phyloP scores from a whole-genome alignment of 495 filamentous ascomycete species.

The Bacidia gigantensis region DNA sequence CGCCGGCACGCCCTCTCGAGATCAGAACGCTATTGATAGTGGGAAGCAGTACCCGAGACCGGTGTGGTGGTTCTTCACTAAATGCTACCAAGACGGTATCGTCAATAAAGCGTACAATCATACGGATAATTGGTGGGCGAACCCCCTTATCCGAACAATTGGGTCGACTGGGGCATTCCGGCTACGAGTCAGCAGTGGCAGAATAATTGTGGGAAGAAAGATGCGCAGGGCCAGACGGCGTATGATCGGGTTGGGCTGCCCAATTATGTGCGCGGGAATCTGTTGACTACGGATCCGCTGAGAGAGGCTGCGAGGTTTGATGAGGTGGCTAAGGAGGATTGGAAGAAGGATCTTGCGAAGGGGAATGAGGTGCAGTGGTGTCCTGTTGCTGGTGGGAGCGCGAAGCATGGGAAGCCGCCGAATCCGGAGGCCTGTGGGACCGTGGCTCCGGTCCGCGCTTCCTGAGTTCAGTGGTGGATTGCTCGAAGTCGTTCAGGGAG shows the following conservation, averaged over 20 bases:
- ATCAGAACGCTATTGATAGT: not conserved
- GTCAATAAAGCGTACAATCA: slow-evolving; percentile 4
- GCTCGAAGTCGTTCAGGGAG: no score
- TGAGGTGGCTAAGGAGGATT: not conserved
- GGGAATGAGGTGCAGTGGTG: not conserved
- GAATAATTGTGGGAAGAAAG: not conserved
- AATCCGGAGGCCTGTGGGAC: not conserved
- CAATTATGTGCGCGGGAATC: not conserved
- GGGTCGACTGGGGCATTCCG: not conserved
- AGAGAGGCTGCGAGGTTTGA: slow-evolving; percentile 4
- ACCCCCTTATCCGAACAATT: slow-evolving; percentile 2
- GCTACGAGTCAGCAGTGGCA: not conserved
- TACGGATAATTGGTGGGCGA: slow-evolving; percentile 4
- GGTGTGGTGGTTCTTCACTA: slow-evolving; percentile 11
- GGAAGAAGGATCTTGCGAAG: not conserved
- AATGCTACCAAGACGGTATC: slow-evolving; percentile 9
- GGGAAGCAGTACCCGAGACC: slow-evolving; percentile 7
- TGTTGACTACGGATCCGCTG: not conserved
- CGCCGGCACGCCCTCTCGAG: not conserved
- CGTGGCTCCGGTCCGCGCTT: not conserved
- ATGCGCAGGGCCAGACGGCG: not conserved
- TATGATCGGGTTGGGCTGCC: not conserved
- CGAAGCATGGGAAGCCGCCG: not conserved
- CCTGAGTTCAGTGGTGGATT: not conserved
- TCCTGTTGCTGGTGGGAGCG: slow-evolving; percentile 1